phyloP scores from a whole-genome alignment of 2,329 filamentous ascomycete genomes.

The Pyrenophora tritici-repentis region DNA sequence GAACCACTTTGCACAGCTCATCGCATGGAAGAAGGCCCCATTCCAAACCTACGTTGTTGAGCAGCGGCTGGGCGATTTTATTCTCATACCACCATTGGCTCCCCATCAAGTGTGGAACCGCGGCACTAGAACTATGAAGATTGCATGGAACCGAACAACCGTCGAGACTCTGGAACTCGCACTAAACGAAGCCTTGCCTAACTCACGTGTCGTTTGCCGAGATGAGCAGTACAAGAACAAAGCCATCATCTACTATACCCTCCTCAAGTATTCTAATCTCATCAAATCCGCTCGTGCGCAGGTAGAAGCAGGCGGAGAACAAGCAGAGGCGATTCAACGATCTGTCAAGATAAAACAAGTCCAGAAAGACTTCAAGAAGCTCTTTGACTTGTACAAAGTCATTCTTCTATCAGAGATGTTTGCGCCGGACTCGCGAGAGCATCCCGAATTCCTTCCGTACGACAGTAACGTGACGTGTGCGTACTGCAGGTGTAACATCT shows the following conservation, averaged over 20 bases:
- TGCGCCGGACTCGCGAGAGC: conserved; percentile 67
- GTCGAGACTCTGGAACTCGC: conserved; percentile 88
- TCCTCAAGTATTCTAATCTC: conserved; percentile 73
- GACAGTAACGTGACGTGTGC: conserved; percentile 94
- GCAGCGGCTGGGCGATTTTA: conserved; percentile 87
- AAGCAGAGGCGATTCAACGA: conserved; percentile 46
- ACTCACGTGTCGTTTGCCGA: conserved; percentile 86
- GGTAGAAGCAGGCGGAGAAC: conserved; percentile 52
- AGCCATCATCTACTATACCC: conserved; percentile 86
- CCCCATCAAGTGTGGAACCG: conserved; percentile 99
- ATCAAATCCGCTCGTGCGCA: conserved; percentile 64
- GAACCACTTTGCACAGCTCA: conserved; percentile 93
- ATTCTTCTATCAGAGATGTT: conserved; percentile 89
- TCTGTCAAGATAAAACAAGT: conserved; percentile 67
- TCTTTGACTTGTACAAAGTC: conserved; percentile 78
- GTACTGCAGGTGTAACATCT: conserved; percentile 94
- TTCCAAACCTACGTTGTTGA: conserved; percentile 94
- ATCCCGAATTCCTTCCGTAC: conserved; percentile 77
- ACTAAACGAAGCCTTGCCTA: conserved; percentile 82
- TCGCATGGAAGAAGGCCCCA: conserved; percentile 92
- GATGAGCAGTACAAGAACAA: conserved; percentile 99
- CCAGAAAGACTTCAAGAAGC: conserved; percentile 78
- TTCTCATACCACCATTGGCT: conserved; percentile 88
- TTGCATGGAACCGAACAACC: conserved; percentile 96
- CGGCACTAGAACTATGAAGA: conserved; percentile 93